Base-by-base conservation (phyloP, 2,329 filamentous ascomycete genomes). In the Fonsecaea multimorphosa region DNA sequence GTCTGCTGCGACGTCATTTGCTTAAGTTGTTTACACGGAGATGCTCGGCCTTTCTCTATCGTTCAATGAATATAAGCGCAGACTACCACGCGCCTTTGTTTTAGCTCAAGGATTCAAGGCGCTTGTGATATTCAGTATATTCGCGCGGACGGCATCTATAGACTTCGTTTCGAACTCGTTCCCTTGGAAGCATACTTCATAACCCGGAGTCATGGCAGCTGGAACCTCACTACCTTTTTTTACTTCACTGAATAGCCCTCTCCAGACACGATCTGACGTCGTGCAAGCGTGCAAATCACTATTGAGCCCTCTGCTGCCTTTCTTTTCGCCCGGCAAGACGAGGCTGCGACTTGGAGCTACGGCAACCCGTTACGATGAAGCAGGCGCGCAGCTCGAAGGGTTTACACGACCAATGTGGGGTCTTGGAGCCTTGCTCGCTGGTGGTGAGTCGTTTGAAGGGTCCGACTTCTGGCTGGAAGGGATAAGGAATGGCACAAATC, bases 391-490 rank as follows among this genome's bases (percentile, higher is more conserved):
- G 73, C 85, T 93, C 36, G 91, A 94, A 77, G 90, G 90, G 27
- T 88, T 89, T 73, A 89, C 88, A 52, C 85, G 91, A 1, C 91
- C 91, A 0, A 81, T 93, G 58, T 93, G 91, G 91, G 91, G 87
- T 1, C 78, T 93, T 19, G 88, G 89, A 2, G 87, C 88, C 16
- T 79, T 93, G 16, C 80, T 93, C 6, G 90, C 87, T 7, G 90
- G 91, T 7, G 86, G 86, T 5, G 88, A 86, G 58, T 79, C 85
- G 44, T 93, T 91, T 74, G 79, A 81, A 12, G 86, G 86, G 1
- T 86, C 87, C 0, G 78, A 86, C 61, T 86, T 85, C 77, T 92
- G 89, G 85, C 84, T 91, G 38, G 83, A 90, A 67, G 91, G 91
- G 3, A 81, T 93, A 63, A 86, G 87, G 68, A 83, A 86, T 34